These are phyloP conservation scores for Cutaneotrichosporon sp. DNA, from an alignment of 1,284 basidiomycete species.

Conservation along the genomic window DNA sequence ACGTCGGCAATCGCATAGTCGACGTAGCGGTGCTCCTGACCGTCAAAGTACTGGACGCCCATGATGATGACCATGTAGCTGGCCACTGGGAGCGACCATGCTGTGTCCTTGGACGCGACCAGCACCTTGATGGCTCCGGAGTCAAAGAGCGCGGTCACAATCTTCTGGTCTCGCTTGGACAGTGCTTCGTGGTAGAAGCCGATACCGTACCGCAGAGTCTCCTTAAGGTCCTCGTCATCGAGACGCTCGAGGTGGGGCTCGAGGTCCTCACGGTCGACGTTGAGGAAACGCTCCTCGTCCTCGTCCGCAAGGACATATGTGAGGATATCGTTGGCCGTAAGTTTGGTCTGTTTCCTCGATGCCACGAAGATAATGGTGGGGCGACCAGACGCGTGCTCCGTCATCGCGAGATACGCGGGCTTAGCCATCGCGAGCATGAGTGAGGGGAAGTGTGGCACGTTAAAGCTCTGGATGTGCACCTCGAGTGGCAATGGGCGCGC, in stretches of 20 bases:
- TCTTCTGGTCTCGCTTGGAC: slow-evolving; percentile 82
- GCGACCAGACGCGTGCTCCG: slow-evolving; percentile 78
- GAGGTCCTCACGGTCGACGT: slow-evolving; percentile 77
- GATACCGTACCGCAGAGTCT: slow-evolving; percentile 82
- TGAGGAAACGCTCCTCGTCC: slow-evolving; percentile 78
- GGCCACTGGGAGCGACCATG: slow-evolving; percentile 88
- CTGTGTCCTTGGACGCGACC: slow-evolving; percentile 90
- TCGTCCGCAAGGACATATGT: slow-evolving; percentile 86
- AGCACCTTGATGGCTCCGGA: slow-evolving; percentile 92
- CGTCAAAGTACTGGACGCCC: slow-evolving; percentile 94
- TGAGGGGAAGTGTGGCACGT: slow-evolving; percentile 93
- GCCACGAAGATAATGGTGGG: slow-evolving; percentile 92
- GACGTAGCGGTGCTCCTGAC: slow-evolving; percentile 92
- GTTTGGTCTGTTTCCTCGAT: slow-evolving; percentile 84
- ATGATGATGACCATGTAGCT: slow-evolving; percentile 98
- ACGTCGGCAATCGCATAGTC: slow-evolving; percentile 98
- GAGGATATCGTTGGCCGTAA: slow-evolving; percentile 88
- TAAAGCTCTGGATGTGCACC: slow-evolving; percentile 93
- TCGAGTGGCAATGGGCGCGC: slow-evolving; percentile 94
- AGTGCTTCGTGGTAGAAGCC: slow-evolving; percentile 96
- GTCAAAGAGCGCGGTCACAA: slow-evolving; percentile 88
- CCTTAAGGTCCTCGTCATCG: slow-evolving; percentile 69
- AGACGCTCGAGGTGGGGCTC: slow-evolving; percentile 84
- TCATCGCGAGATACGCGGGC: slow-evolving; percentile 88
- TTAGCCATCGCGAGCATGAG: slow-evolving; percentile 99